Evolutionary conservation across 352 stramenopile species (phyloP).

Genomic region (Globisporangium camurandrum): DNA sequence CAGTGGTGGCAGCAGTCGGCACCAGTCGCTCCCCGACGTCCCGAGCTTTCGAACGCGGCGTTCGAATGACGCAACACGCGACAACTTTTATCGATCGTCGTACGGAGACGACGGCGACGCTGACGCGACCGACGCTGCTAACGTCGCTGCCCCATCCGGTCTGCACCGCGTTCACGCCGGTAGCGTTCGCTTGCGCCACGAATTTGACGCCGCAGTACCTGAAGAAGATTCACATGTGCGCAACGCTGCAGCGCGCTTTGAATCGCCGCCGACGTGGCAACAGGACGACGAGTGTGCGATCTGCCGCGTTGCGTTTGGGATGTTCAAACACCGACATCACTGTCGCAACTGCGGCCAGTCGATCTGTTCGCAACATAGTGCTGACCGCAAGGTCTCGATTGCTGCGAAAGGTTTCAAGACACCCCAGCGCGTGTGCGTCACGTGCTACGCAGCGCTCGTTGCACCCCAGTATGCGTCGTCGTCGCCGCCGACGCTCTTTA

Average conservation of each 20-base stretch:
- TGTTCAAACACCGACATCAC: slow-evolving; percentile 84
- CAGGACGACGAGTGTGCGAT: slow-evolving; percentile 74
- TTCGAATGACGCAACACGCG: too few species aligned
- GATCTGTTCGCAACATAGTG: slow-evolving; percentile 77
- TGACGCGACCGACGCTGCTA: neutral
- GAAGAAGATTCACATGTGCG: too few species aligned
- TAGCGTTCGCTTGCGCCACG: slow-evolving; percentile 14
- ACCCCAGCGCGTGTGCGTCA: slow-evolving; percentile 71
- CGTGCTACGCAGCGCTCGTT: slow-evolving; percentile 67
- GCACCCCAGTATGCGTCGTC: too few species aligned
- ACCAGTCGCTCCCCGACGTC: slow-evolving; percentile 15
- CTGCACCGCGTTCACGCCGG: too few species aligned
- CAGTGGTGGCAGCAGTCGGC: slow-evolving; percentile 20
- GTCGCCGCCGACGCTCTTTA: slow-evolving; percentile 17
- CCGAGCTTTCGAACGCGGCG: too few species aligned
- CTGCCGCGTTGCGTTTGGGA: slow-evolving; percentile 62
- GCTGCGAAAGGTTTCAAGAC: slow-evolving; percentile 63
- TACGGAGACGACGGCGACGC: slow-evolving; percentile 1
- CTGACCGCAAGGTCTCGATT: slow-evolving; percentile 75
- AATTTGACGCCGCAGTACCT: slow-evolving; percentile 10
- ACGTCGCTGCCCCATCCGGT: neutral
- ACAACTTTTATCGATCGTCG: too few species aligned
- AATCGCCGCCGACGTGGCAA: slow-evolving; percentile 64
- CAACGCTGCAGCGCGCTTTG: slow-evolving; percentile 16
- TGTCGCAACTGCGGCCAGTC: slow-evolving; percentile 80